Evolutionary conservation across 2,329 filamentous ascomycete genomes (phyloP), one percentile per base, ranked within the genome.

Genomic region (Periconia sp.): DNA sequence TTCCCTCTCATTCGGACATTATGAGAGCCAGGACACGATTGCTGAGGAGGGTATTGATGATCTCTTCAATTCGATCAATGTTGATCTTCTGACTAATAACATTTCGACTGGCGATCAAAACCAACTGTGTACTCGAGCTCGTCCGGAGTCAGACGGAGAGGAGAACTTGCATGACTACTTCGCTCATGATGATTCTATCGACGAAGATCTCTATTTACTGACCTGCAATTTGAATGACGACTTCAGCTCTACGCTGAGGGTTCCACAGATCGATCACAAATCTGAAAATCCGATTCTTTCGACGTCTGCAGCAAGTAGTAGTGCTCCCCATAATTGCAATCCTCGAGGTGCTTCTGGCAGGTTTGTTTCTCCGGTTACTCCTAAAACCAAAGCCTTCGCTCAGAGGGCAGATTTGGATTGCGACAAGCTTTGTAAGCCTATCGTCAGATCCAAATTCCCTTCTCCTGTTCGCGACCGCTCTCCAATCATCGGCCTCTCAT

Each of bases 391-490:
- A 29, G 24, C 56, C 10, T 34, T 57, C 15, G 44, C 50, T 7
- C 36, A 43, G 21, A 52, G 39, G 17, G 35, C 36, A 18, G 29
- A 38, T 17, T 12, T 18, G 11, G 15, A 32, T 10, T 19, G 28
- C 24, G 21, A 28, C 6, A 36, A 54, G 2, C 34, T 43, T 29
- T 50, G 43, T 3, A 68, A 66, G 22, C 75, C 77, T 0, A 81
- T 84, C 43, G 70, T 73, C 5, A 75, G 82, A 17, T 68, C 74
- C 1, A 61, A 73, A 0, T 84, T 85, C 49, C 82, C 80, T 6
- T 30, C 47, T 4, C 66, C 70, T 13, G 66, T 80, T 13, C 69
- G 68, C 2, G 78, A 83, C 55, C 73, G 79, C 23, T 82, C 80
- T 16, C 74, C 75, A 3, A 71, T 86, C 4, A 68, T 77, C 11